These are phyloP conservation scores for Fraxinus ornus DNA, from an alignment of 305 asterid species.

Conservation along the genomic window DNA sequence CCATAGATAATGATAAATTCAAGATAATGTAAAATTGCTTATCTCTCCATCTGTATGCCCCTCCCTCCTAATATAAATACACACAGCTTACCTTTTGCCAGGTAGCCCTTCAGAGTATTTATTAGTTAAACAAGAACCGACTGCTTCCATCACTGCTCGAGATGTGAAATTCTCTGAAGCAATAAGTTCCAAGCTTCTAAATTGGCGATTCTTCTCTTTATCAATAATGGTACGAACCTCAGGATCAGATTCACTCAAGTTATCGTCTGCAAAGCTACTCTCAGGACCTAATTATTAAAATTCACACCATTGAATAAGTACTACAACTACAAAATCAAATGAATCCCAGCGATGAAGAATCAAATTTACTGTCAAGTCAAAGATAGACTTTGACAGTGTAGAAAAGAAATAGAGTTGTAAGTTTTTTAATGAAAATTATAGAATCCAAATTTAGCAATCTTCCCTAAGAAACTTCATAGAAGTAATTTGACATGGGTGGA, in stretches of 20 bases:
- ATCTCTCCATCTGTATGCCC: not conserved
- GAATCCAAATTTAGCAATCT: not conserved
- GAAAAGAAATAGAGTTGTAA: not conserved
- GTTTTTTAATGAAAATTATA: not conserved
- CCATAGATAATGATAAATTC: not conserved
- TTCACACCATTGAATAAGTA: slow-evolving; percentile 2
- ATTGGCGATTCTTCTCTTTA: slow-evolving; percentile 88
- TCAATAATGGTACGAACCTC: slow-evolving; percentile 69
- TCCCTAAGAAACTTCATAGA: not conserved
- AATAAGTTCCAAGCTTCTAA: slow-evolving; percentile 86
- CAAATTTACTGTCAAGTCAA: not conserved
- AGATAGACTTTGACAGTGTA: not conserved
- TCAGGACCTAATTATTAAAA: slow-evolving; percentile 46
- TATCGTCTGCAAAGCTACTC: slow-evolving; percentile 58
- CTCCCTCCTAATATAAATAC: not conserved
- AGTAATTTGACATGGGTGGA: not conserved
- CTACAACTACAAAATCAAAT: slow-evolving; percentile 7
- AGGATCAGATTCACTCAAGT: slow-evolving; percentile 68
- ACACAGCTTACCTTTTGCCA: slow-evolving; percentile 66
- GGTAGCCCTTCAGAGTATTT: slow-evolving; percentile 97
- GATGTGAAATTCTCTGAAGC: slow-evolving; percentile 98
- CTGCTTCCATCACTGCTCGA: slow-evolving; percentile 99
- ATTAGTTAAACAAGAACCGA: slow-evolving; percentile 97
- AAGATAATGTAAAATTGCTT: slow-evolving; percentile 2
- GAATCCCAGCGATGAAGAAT: slow-evolving; percentile 9